Percentiles rank a stretch among this genome's conserved stretches.
Conservation (phyloP, 1,139 yeast species). For the Kodamaea sp. region DNA sequence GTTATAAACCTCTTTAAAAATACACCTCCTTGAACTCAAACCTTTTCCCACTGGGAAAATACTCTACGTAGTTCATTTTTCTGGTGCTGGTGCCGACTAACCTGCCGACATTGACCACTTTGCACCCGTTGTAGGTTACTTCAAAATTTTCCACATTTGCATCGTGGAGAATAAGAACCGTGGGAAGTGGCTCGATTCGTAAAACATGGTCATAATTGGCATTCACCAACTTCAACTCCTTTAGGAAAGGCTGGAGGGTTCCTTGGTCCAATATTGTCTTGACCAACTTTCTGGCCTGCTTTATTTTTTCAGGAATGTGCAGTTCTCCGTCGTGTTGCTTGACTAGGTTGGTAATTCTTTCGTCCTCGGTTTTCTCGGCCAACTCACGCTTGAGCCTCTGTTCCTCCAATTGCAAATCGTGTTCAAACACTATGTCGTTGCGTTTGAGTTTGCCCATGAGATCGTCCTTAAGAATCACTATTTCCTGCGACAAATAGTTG, state of each 20-base stretch:
- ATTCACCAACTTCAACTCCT: constrained; percentile 59
- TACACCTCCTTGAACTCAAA: constrained; percentile 50
- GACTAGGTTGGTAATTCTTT: constrained; percentile 13
- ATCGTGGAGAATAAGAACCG: constrained; percentile 66
- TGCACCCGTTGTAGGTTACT: constrained; percentile 80
- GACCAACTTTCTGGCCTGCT: constrained; percentile 73
- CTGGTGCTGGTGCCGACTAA: constrained; percentile 48
- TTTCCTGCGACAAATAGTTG: constrained; percentile 80
- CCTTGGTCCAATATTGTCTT: constrained; percentile 87
- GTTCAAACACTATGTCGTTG: constrained; percentile 60
- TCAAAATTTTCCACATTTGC: constrained; percentile 70
- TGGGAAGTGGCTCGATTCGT: constrained; percentile 77
- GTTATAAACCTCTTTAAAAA: constrained; percentile 30
- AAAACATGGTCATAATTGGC: constrained; percentile 73
- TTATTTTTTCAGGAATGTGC: constrained; percentile 24
- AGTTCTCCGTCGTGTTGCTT: constrained; percentile 15
- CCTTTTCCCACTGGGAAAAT: constrained; percentile 57
- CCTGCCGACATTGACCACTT: constrained; percentile 70
- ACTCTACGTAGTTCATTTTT: constrained; percentile 68
- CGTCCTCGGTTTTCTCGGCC: constrained; percentile 18
- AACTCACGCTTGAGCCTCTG: constrained; percentile 19
- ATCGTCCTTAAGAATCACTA: constrained; percentile 73
- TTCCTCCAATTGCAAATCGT: constrained; percentile 37
- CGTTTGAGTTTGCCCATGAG: constrained; percentile 68
- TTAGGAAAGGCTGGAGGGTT: constrained; percentile 76